A percentile compares a stretch with the other conserved stretches of the same genome.
These are phyloP conservation scores for Ocimum tenuiflorum DNA, from an alignment of 257 asterid genomes.

Conservation along the genomic window DNA sequence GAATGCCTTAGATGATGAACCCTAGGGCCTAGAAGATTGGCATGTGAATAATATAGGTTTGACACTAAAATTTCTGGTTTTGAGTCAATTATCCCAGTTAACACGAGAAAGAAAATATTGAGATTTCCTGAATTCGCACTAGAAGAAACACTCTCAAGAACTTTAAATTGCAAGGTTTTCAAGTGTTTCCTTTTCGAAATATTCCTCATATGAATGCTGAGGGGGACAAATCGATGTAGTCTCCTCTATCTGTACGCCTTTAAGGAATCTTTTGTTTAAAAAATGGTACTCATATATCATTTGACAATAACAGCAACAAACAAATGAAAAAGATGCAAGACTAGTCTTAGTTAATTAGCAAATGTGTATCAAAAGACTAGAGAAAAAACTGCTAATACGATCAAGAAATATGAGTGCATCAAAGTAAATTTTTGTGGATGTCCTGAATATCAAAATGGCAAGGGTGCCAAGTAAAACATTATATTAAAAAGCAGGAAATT, in stretches of 20 bases:
- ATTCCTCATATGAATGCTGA: background rate
- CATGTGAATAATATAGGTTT: background rate
- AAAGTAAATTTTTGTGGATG: background rate
- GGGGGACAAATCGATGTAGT: background rate
- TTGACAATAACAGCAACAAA: background rate
- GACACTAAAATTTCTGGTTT: background rate
- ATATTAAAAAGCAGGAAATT: background rate
- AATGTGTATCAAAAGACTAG: background rate
- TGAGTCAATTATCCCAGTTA: background rate
- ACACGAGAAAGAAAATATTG: background rate
- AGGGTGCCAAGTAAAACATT: background rate
- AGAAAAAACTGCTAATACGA: background rate
- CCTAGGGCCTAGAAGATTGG: background rate
- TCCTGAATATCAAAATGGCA: background rate
- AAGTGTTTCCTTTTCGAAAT: constrained; percentile 2
- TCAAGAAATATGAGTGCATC: background rate
- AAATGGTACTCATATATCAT: background rate
- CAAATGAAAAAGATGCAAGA: background rate
- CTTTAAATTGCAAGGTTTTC: background rate
- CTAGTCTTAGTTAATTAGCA: background rate
- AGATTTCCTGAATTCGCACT: background rate
- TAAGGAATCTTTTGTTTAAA: background rate
- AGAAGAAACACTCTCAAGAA: background rate
- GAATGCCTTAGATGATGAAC: background rate
- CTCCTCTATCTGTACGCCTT: background rate